Evolutionary conservation across 2,329 filamentous ascomycete genomes (phyloP).

Genomic region (Aureobasidium musti): DNA sequence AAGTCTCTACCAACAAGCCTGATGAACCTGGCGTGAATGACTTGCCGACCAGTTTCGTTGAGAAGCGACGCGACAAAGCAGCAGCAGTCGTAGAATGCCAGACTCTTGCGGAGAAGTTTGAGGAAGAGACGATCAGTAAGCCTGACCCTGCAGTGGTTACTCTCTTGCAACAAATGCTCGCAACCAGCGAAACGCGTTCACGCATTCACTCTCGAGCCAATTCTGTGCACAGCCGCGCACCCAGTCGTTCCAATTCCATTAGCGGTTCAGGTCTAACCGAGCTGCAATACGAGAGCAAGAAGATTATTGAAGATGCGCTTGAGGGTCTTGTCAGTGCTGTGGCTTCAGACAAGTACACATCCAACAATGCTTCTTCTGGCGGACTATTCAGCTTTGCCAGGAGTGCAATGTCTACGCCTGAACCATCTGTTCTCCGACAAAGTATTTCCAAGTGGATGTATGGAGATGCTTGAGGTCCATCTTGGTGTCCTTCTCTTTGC

Average conservation of each 20-base stretch:
- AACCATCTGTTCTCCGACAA: slow-evolving; percentile 24
- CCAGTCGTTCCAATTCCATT: slow-evolving; percentile 22
- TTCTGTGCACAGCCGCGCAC: slow-evolving; percentile 20
- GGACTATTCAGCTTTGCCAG: slow-evolving; percentile 17
- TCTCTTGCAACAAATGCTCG: slow-evolving; percentile 25
- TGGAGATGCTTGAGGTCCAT: slow-evolving; percentile 22
- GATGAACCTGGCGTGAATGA: slow-evolving; percentile 12
- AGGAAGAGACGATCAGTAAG: slow-evolving; percentile 25
- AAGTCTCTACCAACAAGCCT: slow-evolving; percentile 1
- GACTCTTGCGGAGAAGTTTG: slow-evolving; percentile 20
- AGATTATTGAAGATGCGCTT: slow-evolving; percentile 28
- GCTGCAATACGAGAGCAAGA: slow-evolving; percentile 28
- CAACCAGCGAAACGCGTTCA: slow-evolving; percentile 17
- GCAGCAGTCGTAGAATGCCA: slow-evolving; percentile 18
- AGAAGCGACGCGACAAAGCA: neutral
- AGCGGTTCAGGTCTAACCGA: slow-evolving; percentile 22
- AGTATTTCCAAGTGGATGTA: slow-evolving; percentile 29
- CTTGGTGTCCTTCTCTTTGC: neutral
- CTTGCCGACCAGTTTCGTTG: slow-evolving; percentile 18
- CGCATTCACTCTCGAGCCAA: slow-evolving; percentile 13
- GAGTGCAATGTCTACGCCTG: slow-evolving; percentile 10
- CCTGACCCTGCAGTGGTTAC: slow-evolving; percentile 23
- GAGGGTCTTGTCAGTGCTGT: slow-evolving; percentile 25
- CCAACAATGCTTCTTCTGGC: neutral
- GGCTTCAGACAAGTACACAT: slow-evolving; percentile 18